Evolutionary conservation across 805 yeast genomes (phyloP).

Genomic region (Kluyveromyces nonfermentans): DNA sequence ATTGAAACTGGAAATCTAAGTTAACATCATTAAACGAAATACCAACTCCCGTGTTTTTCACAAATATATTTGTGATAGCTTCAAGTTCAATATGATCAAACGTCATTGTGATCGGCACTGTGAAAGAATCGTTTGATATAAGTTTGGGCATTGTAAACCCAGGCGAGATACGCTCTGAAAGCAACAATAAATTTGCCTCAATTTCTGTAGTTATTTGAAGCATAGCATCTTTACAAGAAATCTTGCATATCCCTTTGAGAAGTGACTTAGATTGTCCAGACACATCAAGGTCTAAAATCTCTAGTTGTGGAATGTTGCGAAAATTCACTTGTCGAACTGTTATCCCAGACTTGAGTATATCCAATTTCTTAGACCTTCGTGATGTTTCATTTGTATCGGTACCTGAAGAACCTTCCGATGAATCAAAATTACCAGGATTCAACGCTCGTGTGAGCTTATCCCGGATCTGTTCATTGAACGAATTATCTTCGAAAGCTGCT

Average conservation of each 20-base stretch:
- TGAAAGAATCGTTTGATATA: conserved; percentile 27
- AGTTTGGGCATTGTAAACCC: conserved; percentile 25
- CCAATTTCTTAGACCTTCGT: conserved; percentile 13
- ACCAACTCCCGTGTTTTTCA: conserved; percentile 26
- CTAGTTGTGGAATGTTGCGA: conserved; percentile 24
- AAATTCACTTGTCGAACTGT: conserved; percentile 24
- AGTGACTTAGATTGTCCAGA: conserved; percentile 26
- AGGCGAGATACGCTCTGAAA: conserved; percentile 22
- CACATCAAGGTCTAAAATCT: conserved; percentile 27
- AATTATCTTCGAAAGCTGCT: conserved; percentile 21
- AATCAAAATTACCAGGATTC: conserved; percentile 9
- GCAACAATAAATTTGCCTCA: conserved; percentile 26
- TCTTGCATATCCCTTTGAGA: conserved; percentile 28
- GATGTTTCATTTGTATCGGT: conserved; percentile 7
- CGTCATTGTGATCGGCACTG: conserved; percentile 29
- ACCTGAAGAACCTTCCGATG: conserved; percentile 5
- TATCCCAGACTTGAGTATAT: conserved; percentile 24
- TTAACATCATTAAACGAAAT: conserved; percentile 31
- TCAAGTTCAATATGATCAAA: conserved; percentile 27
- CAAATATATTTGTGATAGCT: conserved; percentile 28
- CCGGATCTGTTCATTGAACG: conserved; percentile 23
- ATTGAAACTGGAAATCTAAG: conserved; percentile 28
- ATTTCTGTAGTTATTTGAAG: conserved; percentile 28
- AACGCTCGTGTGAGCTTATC: conserved; percentile 21
- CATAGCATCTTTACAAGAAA: conserved; percentile 25